Evolutionary conservation across 1,284 basidiomycete genomes (phyloP), one percentile per base, ranked within the genome.

Genomic region (Coniferiporia sulphurascens): DNA sequence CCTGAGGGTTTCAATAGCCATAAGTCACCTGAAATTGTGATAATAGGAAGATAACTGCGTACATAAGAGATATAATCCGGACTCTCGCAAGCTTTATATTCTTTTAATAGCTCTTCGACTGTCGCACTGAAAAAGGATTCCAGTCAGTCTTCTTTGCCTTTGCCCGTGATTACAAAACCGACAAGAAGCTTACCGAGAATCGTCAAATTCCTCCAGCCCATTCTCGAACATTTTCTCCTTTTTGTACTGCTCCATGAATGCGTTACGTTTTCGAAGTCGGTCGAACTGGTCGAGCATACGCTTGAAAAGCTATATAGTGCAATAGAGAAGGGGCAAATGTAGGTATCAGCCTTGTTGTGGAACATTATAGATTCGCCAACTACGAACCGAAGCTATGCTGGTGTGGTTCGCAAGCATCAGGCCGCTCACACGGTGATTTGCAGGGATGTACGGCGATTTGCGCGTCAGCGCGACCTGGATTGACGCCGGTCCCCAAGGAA

Each of bases 371-470:
- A 15, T 52, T 43, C 9, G 32, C 45, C 21, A 4, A 41, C 13
- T 1, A 80, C 91, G 60, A 65, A 95, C 93, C 41, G 92, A 93
- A 36, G 92, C 93, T 63, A 99, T 95, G 66, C 94, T 95, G 5
- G 97, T 99, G 71, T 99, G 96, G 69, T 99, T 99, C 12, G 96
- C 97, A 56, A 99, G 83, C 97, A 99, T 99, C 61, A 99, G 81
- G 0, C 97, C 97, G 71, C 92, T 98, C 60, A 98, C 96, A 22
- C 93, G 87, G 72, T 96, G 94, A 67, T 88, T 92, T 51, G 91
- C 87, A 15, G 86, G 82, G 59, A 97, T 80, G 71, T 95, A 97
- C 8, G 93, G 95, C 54, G 91, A 96, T 70, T 85, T 87, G 64
- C 93, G 89, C 1, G 95, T 97, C 62, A 98, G 77, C 4, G 97